Evolutionary conservation across 2,329 filamentous ascomycete genomes (phyloP).

Genomic region (Verticillium dahliae): DNA sequence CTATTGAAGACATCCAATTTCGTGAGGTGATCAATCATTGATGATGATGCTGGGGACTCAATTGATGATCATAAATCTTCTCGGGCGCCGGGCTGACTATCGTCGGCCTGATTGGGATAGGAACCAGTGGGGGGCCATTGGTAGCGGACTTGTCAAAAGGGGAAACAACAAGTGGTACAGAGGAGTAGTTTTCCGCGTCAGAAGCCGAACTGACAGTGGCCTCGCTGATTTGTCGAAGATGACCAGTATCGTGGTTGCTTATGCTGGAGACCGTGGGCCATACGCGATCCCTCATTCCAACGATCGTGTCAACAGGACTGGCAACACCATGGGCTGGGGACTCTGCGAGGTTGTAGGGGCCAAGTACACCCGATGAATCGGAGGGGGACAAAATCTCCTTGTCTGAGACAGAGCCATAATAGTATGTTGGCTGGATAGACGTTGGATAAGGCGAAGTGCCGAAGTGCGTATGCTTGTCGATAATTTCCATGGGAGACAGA

Average conservation of each 20-base stretch:
- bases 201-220: slow-evolving; percentile 26
- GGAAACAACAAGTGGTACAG: not conserved
- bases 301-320: slow-evolving; percentile 2
- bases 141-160: no score
- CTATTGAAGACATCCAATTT: no score
- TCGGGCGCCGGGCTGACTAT: no score
- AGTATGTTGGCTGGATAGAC: slow-evolving; percentile 21
- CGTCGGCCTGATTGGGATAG: no score
- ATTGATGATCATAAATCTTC: no score
- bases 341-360: slow-evolving; percentile 8
- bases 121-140: no score
- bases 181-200: not conserved
- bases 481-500: slow-evolving; percentile 29
- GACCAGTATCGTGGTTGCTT: slow-evolving; percentile 30
- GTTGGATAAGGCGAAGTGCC: slow-evolving; percentile 13
- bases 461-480: slow-evolving; percentile 26
- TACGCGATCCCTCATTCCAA: not conserved
- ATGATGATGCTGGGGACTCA: no score
- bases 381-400: slow-evolving; percentile 9
- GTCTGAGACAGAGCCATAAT: slow-evolving; percentile 14
- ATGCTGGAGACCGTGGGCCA: slow-evolving; percentile 24
- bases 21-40: no score
- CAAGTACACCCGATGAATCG: slow-evolving; percentile 7
- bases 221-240: slow-evolving; percentile 35
- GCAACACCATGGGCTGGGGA: slow-evolving; percentile 2